Base-by-base conservation (phyloP, 495 filamentous ascomycete species). In the Parathielavia appendiculata region DNA sequence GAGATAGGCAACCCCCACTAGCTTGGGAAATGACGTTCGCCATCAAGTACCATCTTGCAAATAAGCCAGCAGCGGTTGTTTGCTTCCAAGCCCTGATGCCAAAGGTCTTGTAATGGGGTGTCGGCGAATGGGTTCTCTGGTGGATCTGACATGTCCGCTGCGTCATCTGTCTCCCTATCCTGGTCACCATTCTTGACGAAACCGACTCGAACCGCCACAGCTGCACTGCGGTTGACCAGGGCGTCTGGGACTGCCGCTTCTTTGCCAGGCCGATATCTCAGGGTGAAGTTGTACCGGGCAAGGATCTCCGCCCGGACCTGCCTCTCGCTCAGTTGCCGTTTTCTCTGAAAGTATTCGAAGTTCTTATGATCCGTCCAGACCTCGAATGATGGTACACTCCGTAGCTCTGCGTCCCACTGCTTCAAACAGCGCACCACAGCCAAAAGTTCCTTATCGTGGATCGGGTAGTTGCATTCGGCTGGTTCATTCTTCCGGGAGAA, bases 361-460 rank as follows among this genome's bases (percentile, higher is more conserved):
- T 46, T 46, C 44, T 46, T 46, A 26, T 46, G 13, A 36, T 54
- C 36, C 0, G 20, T 54, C 23, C 12, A 43, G 11, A 54, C 8
- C 36, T 41, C 23, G 23, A 43, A 53, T 5, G 23, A 43, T 11
- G 36, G 36, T 12, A 34, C 11, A 22, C 48, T 51, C 13, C 17
- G 17, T 36, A 51, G n/a, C 32, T 51, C 48, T 12, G 32, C n/a
- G 13, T 36, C 48, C 38, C 20, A 54, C 9, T 41, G 12, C 17
- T 43, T 17, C 2, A 54, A 5, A 6, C 20, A 40, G 8, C n/a
- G 13, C 2, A 59, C 32, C 13, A 59, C n/a, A n/a, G 48, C 43
- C 5, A 59, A 5, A 3, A 57, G 32, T 19, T 57, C 55, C 36
- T 57, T 57, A n/a, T 43, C 14, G 20, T 41, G 7, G n/a, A 59